A percentile compares a stretch with the other conserved stretches of the same genome.
Evolutionary conservation across 805 yeast genomes (phyloP).

Genomic region (Phaffomyces opuntiae): DNA sequence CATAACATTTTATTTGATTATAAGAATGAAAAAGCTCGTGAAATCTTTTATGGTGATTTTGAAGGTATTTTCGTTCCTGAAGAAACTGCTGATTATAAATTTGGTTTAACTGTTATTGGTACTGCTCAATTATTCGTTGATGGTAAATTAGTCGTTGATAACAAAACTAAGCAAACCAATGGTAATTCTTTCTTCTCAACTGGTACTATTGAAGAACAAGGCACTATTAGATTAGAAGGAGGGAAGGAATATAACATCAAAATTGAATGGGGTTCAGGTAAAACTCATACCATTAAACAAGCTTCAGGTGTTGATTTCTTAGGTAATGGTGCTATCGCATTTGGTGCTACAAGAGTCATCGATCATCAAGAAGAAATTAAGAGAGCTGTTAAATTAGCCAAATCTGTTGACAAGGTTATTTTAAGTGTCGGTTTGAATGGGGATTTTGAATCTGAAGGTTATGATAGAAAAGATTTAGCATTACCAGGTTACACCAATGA

Average conservation of each 20-base stretch:
- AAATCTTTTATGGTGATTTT: constrained; percentile 37
- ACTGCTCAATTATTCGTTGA: constrained; percentile 50
- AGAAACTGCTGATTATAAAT: constrained; percentile 39
- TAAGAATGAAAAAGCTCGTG: constrained; percentile 15
- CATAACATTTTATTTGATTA: constrained; percentile 26
- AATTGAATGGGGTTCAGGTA: constrained; percentile 46
- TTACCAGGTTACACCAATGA: constrained; percentile 43
- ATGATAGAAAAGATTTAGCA: constrained; percentile 43
- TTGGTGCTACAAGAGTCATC: constrained; percentile 27
- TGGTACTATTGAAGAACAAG: constrained; percentile 47
- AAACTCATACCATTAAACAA: constrained; percentile 26
- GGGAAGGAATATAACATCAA: constrained; percentile 40
- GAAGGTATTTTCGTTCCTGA: constrained; percentile 42
- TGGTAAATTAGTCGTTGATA: constrained; percentile 47
- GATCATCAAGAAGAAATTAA: constrained; percentile 27
- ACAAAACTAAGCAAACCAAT: constrained; percentile 41
- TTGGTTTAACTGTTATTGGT: constrained; percentile 48
- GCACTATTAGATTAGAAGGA: constrained; percentile 30
- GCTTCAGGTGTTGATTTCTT: constrained; percentile 16
- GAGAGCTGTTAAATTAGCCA: constrained; percentile 43
- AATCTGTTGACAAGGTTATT: constrained; percentile 44
- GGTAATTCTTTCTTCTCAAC: constrained; percentile 47
- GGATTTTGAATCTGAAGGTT: constrained; percentile 58
- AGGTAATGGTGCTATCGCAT: constrained; percentile 31
- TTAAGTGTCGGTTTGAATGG: constrained; percentile 43